Evolutionary conservation across 805 yeast genomes (phyloP).

Genomic region (Lachancea sp.): DNA sequence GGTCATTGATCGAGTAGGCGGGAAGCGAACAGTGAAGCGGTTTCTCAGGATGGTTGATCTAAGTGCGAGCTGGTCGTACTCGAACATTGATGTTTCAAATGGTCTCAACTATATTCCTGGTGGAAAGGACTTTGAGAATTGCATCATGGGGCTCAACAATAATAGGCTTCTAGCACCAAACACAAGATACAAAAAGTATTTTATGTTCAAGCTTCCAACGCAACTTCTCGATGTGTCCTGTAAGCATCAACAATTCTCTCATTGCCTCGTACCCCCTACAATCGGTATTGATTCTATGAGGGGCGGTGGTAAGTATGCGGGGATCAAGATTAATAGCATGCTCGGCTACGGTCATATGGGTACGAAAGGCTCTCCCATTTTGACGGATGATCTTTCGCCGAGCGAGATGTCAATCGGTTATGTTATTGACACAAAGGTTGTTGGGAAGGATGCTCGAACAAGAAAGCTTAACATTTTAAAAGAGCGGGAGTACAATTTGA

Average conservation of each 20-base stretch:
- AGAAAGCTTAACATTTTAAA: conserved; percentile 30
- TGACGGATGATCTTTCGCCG: conserved; percentile 45
- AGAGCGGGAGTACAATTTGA: conserved; percentile 33
- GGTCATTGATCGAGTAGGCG: conserved; percentile 28
- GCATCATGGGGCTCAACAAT: conserved; percentile 44
- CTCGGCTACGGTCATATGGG: conserved; percentile 47
- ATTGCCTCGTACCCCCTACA: conserved; percentile 38
- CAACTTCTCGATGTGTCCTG: conserved; percentile 48
- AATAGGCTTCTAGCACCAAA: conserved; percentile 44
- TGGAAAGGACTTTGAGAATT: conserved; percentile 43
- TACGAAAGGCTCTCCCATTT: conserved; percentile 46
- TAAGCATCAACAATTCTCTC: conserved; percentile 38
- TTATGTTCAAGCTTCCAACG: conserved; percentile 52
- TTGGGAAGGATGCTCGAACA: conserved; percentile 38
- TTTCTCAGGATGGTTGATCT: conserved; percentile 56
- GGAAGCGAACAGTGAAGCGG: conserved; percentile 38
- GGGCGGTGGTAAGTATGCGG: conserved; percentile 28
- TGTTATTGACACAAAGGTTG: conserved; percentile 50
- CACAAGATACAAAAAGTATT: conserved; percentile 48
- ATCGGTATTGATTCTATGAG: conserved; percentile 34
- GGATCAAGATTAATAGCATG: conserved; percentile 29
- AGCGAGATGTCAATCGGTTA: conserved; percentile 45
- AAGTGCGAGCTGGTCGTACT: conserved; percentile 48
- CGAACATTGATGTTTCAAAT: conserved; percentile 45
- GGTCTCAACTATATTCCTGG: conserved; percentile 44